Base-by-base conservation (phyloP, 257 asterid genomes). In the Plantago ovata region DNA sequence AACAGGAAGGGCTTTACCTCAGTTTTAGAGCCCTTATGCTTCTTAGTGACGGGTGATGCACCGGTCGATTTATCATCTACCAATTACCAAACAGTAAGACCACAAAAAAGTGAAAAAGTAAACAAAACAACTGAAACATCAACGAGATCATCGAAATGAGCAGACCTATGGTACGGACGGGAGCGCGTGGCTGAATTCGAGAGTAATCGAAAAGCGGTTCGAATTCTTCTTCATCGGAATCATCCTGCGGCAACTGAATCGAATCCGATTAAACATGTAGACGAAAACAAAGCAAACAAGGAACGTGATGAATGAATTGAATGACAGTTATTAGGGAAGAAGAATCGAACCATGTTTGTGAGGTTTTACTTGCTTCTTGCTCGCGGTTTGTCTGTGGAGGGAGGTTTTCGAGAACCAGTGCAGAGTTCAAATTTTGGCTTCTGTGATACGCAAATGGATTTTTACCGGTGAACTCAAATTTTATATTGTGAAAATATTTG, bases 121-220 rank as follows among this genome's bases (percentile, higher is more conserved):
- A 56, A 61, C 33, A 20, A 53, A 9, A 16, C 51, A n/a, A 56
- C 11, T 42, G 42, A 65, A 8, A 41, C n/a, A 65, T 28, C 15
- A 49, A 13, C n/a, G 28, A 4, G 33, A 36, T 33, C 10, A 44
- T 13, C 16, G 19, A 40, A 52, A 48, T 14, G 3, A 38, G 56
- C 13, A 13, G 43, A 86, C 98, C 98, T 13, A 79, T 94, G 47
- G 80, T 62, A 63, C 58, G 44, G 47, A 79, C 63, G 32, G 67
- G 68, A 43, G 57, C 56, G 51, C 28, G 42, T 6, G 97, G 98
- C 74, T 89, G 98, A 59, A 86, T 75, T 40, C 97, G 95, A 38
- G 81, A 59, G 71, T 93, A 93, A 82, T 93, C 95, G 61, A 93
- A 93, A 41, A 93, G 98, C 22, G 98, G 89, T 45, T 93, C 98